phyloP scores from a whole-genome alignment of 352 stramenopile species.

The Phytopythium boreale region DNA sequence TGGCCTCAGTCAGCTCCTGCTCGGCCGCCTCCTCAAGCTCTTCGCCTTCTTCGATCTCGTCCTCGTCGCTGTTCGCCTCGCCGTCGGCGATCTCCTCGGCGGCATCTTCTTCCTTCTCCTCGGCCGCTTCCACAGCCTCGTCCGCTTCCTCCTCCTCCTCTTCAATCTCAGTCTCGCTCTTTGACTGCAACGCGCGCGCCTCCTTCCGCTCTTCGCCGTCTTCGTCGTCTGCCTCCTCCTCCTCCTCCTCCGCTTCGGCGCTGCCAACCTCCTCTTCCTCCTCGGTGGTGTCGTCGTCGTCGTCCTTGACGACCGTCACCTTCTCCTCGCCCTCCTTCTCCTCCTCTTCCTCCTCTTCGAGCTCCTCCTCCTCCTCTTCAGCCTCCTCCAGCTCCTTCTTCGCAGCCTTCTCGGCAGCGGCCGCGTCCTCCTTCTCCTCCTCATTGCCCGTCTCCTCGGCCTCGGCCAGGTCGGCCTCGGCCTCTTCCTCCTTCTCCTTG shows the following conservation, averaged over 20 bases:
- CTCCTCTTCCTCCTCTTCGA: constrained; percentile 9
- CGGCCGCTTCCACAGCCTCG: constrained; percentile 5
- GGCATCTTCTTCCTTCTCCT: constrained; percentile 8
- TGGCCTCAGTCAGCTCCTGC: constrained; percentile 3
- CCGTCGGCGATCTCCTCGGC: constrained; percentile 7
- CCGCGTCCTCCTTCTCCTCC: constrained; percentile 16
- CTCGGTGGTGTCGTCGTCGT: constrained; percentile 7
- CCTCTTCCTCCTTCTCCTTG: constrained; percentile 23
- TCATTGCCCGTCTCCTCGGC: constrained; percentile 17
- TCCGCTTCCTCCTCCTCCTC: constrained; percentile 4
- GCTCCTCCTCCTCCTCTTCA: constrained; percentile 15
- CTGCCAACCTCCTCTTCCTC: not conserved
- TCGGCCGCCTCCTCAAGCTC: constrained; percentile 4
- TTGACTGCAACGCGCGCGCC: not conserved
- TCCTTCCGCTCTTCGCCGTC: constrained; percentile 3
- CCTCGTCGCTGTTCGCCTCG: constrained; percentile 2
- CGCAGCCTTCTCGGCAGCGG: constrained; percentile 7
- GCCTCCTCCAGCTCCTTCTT: constrained; percentile 13
- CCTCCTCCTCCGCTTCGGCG: constrained; percentile 12
- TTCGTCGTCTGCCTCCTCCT: constrained; percentile 13
- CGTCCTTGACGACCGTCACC: not conserved
- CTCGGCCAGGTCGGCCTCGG: constrained; percentile 23
- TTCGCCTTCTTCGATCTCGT: constrained; percentile 7
- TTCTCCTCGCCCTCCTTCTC: not conserved
- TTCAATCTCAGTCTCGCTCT: constrained; percentile 5